Conservation (phyloP, 768 basidiomycete genomes). For the Amanita jacksonii region DNA sequence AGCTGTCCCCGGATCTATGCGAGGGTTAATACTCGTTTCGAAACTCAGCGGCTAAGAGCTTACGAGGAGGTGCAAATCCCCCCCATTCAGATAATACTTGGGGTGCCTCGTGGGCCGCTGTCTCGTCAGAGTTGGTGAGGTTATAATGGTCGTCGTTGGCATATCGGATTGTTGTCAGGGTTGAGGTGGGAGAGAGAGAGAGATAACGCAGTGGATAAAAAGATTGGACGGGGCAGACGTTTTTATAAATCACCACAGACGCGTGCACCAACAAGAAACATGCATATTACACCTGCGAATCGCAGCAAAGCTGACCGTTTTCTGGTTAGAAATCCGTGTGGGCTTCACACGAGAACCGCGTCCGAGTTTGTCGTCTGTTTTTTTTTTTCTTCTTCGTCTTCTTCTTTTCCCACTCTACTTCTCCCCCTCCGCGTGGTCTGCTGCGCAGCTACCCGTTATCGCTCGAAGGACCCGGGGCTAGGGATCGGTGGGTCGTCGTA, state of each 20-base stretch:
- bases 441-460: background rate
- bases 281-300: no score
- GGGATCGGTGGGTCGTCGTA: no score
- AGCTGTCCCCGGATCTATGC: conserved; percentile 35
- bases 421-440: no score
- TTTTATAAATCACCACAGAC: no score
- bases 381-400: background rate
- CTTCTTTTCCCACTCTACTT: background rate
- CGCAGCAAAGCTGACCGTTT: no score
- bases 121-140: background rate
- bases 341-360: no score
- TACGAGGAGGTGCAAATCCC: conserved; percentile 39
- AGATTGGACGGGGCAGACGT: no score
- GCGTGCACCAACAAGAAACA: no score
- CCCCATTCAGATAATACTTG: conserved; percentile 37
- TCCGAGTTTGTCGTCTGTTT: no score
- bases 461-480: background rate
- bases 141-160: background rate
- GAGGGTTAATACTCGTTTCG: conserved; percentile 1
- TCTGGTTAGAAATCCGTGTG: no score
- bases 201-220: no score
- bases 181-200: background rate
- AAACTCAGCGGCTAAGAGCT: conserved; percentile 8
- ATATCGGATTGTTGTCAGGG: background rate
- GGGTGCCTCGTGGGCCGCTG: conserved; percentile 14